A percentile compares a stretch with the other conserved stretches of the same genome.
These are phyloP conservation scores for Glomus cerebriforme DNA, from an alignment of 192 early-diverging fungal genomes.

Conservation along the genomic window DNA sequence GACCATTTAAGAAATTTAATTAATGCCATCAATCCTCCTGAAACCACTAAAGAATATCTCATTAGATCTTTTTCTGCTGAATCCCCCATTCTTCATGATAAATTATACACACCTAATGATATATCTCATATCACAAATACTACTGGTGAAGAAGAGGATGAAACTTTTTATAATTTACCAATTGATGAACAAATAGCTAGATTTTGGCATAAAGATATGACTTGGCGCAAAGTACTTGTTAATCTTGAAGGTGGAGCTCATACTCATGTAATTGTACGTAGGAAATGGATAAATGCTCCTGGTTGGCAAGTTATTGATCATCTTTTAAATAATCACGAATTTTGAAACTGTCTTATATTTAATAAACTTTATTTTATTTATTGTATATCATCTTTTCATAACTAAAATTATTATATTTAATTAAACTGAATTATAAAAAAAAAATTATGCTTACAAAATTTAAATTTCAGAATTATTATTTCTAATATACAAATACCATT, in stretches of 20 bases:
- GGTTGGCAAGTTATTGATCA: conserved; percentile 48
- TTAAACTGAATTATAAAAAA: neutral
- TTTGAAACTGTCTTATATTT: conserved; percentile 13
- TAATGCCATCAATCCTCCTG: conserved; percentile 27
- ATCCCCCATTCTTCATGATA: conserved; percentile 39
- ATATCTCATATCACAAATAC: neutral
- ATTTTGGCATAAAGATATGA: conserved; percentile 44
- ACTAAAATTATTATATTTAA: too few species aligned
- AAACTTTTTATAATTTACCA: neutral
- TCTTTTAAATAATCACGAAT: conserved; percentile 40
- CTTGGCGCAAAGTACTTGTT: conserved; percentile 52
- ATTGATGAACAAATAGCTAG: conserved; percentile 37
- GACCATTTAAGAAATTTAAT: conserved; percentile 24
- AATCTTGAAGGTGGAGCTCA: conserved; percentile 48
- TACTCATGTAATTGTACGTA: conserved; percentile 50
- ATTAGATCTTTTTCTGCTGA: conserved; percentile 13
- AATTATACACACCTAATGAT: conserved; percentile 8
- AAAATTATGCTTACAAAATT: neutral
- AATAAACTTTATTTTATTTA: too few species aligned
- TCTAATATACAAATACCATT: neutral
- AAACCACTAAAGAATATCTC: conserved; percentile 33
- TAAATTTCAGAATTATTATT: neutral
- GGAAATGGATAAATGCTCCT: conserved; percentile 45
- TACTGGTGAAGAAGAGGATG: neutral
- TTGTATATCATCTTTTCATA: too few species aligned